Evolutionary conservation across 2,329 filamentous ascomycete species (phyloP).

Genomic region (Ceratocystis diversiconidia): DNA sequence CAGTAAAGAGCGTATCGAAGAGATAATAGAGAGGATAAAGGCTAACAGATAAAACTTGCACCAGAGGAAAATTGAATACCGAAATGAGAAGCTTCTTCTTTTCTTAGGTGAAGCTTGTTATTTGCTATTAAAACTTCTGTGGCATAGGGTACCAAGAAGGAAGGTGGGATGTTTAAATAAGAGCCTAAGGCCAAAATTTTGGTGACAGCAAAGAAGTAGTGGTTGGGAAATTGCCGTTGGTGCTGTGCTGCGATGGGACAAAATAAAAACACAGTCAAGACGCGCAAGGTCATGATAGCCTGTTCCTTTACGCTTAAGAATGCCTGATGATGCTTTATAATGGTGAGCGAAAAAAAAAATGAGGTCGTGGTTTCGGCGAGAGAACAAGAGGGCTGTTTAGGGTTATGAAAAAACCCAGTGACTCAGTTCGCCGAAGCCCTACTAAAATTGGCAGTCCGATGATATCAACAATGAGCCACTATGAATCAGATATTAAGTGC

Average conservation of each 20-base stretch:
- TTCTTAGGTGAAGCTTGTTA: not conserved
- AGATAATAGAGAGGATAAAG: not conserved
- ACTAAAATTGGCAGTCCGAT: not conserved
- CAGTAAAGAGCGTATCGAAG: not conserved
- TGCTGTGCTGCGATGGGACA: not conserved
- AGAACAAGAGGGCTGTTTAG: not conserved
- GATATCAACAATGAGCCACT: not conserved
- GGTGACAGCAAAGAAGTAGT: not conserved
- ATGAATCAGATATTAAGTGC: not conserved
- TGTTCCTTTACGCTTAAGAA: not conserved
- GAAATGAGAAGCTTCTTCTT: not conserved
- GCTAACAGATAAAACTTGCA: not conserved
- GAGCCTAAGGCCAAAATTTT: slow-evolving; percentile 8
- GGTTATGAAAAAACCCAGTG: slow-evolving; percentile 12
- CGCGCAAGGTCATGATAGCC: not conserved
- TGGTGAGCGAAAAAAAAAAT: not conserved
- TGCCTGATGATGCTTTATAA: not conserved
- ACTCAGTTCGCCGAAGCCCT: slow-evolving; percentile 9
- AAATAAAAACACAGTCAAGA: not conserved
- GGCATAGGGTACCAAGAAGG: slow-evolving; percentile 1
- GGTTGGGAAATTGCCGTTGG: not conserved
- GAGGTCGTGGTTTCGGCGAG: not conserved
- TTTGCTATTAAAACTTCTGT: not conserved
- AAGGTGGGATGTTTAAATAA: slow-evolving; percentile 10
- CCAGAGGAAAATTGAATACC: not conserved